Evolutionary conservation across 345 rosid genomes (phyloP).

Genomic region (Litchi chinensis): DNA sequence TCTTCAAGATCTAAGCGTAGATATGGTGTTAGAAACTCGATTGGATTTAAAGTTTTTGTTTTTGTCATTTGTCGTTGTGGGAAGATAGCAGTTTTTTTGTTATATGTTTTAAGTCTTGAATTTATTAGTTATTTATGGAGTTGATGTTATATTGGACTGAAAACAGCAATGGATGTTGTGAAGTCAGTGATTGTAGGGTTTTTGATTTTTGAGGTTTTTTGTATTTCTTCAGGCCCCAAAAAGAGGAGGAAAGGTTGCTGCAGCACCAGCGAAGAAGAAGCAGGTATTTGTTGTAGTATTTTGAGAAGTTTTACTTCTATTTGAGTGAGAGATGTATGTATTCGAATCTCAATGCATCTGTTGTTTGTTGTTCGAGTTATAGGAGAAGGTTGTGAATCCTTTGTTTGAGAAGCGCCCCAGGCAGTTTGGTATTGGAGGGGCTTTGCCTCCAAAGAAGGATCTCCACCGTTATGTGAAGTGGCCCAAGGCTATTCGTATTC

Average conservation of each 20-base stretch:
- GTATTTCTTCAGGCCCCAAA: conserved; percentile 23
- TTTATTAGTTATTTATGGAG: no score
- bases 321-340: not conserved
- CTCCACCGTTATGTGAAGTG: conserved; percentile 53
- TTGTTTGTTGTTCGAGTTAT: not conserved
- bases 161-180: not conserved
- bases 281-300: not conserved
- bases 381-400: conserved; percentile 57
- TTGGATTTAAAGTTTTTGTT: not conserved
- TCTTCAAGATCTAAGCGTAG: not conserved
- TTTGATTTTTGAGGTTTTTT: not conserved
- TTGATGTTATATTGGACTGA: not conserved
- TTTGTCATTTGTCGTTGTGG: no score
- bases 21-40: not conserved
- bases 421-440: conserved; percentile 66
- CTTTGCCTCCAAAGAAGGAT: conserved; percentile 57
- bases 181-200: not conserved
- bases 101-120: no score
- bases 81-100: no score
- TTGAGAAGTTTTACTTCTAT: not conserved
- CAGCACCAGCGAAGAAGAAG: conserved; percentile 32
- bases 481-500: conserved; percentile 61
- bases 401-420: conserved; percentile 57
- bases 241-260: conserved; percentile 33
- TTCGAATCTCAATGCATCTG: not conserved